Base-by-base conservation (phyloP, 805 yeast genomes). In the Suhomyces faveliae region DNA sequence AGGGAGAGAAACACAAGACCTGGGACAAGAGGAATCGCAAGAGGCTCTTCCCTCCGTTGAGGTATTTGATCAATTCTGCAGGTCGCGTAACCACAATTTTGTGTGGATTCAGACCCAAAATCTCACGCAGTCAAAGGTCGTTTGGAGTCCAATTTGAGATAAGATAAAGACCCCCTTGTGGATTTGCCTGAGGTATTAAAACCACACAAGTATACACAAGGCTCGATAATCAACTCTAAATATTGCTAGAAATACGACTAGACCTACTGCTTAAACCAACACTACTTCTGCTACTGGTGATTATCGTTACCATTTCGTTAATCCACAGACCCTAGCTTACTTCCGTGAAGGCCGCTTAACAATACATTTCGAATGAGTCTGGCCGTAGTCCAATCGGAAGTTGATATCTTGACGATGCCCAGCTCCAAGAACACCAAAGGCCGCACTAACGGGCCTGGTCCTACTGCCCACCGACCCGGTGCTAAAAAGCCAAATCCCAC, bases 131-230 rank as follows among this genome's bases (percentile, higher is more conserved):
- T 27, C 9, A 17, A 27, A 27, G n/a, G 30, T 13, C 42, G 19
- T 27, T 40, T 40, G 25, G 43, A 25, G 43, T 40, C 43, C 10
- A 33, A 33, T 33, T 33, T 19, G 35, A 40, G 43, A 40, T 40
- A 40, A 40, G 43, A 40, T 25, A 40, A 24, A 24, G 35, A 17
- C 19, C 37, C 37, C 37, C 37, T 17, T 33, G 37, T 6, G 20
- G 35, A 13, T 13, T 15, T n/a, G 9, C 13, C 13, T 11, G 35
- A 12, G 2, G 8, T 11, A 5, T 27, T 27, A 9, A 4, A 4
- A 22, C 23, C 23, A 22, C 23, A n/a, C n/a, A n/a, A n/a, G n/a
- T n/a, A n/a, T n/a, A n/a, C n/a, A n/a, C n/a, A n/a, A n/a, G n/a
- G n/a, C n/a, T n/a, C n/a, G n/a, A n/a, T n/a, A n/a, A n/a, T n/a